Evolutionary conservation across 2,329 filamentous ascomycete species (phyloP).

Genomic region (Geosmithia putterillii): DNA sequence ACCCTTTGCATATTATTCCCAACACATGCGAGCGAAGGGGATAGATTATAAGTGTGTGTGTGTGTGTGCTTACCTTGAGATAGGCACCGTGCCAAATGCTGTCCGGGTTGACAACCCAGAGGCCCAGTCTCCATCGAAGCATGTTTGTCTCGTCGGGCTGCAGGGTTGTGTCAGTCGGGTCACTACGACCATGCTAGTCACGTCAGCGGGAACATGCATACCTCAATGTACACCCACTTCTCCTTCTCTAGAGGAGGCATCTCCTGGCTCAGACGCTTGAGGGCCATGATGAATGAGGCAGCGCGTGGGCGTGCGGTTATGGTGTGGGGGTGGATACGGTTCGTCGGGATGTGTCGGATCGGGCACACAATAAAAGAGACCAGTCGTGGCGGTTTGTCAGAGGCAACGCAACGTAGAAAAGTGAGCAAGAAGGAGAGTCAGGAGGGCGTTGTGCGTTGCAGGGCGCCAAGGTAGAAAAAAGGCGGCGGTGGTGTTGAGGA

Average conservation of each 20-base stretch:
- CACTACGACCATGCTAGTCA: not conserved
- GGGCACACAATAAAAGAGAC: too few species aligned
- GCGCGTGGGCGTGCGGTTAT: too few species aligned
- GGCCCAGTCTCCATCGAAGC: slow-evolving; percentile 73
- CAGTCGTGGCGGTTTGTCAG: too few species aligned
- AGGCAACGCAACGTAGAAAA: too few species aligned
- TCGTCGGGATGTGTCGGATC: too few species aligned
- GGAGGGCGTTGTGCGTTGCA: too few species aligned
- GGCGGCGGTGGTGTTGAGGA: too few species aligned
- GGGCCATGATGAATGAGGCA: slow-evolving; percentile 23
- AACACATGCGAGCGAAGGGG: not conserved
- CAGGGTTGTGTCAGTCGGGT: not conserved
- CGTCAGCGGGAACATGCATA: slow-evolving; percentile 15
- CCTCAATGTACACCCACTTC: slow-evolving; percentile 87
- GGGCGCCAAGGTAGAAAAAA: too few species aligned
- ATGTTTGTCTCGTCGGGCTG: slow-evolving; percentile 73
- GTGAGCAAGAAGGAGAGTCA: too few species aligned
- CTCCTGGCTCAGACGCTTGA: slow-evolving; percentile 83
- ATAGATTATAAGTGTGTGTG: not conserved
- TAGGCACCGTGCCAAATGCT: slow-evolving; percentile 89
- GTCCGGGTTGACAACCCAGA: slow-evolving; percentile 88
- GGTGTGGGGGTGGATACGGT: too few species aligned
- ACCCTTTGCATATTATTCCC: too few species aligned
- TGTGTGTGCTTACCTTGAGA: slow-evolving; percentile 45
- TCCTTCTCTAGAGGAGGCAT: slow-evolving; percentile 72